Conservation (phyloP, 148 eudicot genomes). For the Rhododendron simsii region DNA sequence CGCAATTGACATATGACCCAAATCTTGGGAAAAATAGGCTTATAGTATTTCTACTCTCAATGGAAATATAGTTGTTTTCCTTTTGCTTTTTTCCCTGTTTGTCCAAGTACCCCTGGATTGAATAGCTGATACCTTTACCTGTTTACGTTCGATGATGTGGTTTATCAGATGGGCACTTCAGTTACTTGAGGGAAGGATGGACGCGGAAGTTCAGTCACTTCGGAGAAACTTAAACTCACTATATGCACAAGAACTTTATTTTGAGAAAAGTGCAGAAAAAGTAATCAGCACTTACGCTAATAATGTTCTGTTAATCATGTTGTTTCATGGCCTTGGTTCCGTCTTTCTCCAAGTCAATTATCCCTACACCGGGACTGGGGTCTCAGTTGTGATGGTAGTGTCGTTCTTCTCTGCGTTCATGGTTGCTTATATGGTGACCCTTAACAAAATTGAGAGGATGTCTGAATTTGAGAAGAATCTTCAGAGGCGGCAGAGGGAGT, state of each 20-base stretch:
- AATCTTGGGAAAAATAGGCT: too few species aligned
- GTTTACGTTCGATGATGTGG: too few species aligned
- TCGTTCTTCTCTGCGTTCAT: neutral
- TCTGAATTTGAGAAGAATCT: too few species aligned
- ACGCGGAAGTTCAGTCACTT: neutral
- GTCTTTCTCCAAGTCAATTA: neutral
- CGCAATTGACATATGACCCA: too few species aligned
- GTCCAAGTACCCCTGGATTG: too few species aligned
- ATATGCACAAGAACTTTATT: neutral
- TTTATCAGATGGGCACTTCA: neutral
- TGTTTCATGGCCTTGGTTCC: neutral
- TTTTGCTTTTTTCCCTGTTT: too few species aligned
- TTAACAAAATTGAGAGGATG: neutral
- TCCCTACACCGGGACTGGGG: neutral
- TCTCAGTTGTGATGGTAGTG: neutral
- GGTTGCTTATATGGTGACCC: neutral
- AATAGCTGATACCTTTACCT: too few species aligned
- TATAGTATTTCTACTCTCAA: too few species aligned
- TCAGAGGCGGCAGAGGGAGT: neutral
- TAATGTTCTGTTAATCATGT: neutral
- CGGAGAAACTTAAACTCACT: neutral
- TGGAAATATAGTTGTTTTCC: too few species aligned
- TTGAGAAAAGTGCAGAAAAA: neutral
- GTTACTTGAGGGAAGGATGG: neutral
- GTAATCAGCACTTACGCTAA: neutral